Evolutionary conservation across 108 stramenopile genomes (phyloP).

Genomic region (Conticribra guillardii): DNA sequence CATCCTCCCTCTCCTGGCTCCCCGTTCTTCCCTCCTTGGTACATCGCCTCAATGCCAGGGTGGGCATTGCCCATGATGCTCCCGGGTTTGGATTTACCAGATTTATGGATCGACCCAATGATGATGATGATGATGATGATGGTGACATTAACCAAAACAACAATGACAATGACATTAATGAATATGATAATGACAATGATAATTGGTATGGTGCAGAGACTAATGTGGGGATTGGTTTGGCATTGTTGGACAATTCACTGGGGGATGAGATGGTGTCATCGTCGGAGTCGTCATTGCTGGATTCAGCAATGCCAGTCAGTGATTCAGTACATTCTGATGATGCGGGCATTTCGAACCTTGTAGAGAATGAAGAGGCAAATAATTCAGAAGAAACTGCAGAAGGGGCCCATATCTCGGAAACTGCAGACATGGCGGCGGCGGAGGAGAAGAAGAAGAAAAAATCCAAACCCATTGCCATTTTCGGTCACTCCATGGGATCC

Average conservation of each 20-base stretch:
- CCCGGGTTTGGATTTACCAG: constrained; percentile 89
- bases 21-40: constrained; percentile 63
- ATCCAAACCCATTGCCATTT: constrained; percentile 56
- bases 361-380: not conserved
- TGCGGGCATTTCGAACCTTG: not conserved
- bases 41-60: constrained; percentile 43
- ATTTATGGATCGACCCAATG: constrained; percentile 76
- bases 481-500: constrained; percentile 85
- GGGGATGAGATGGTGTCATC: not conserved
- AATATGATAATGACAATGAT: constrained; percentile 10
- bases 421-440: not conserved
- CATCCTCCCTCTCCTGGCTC: constrained; percentile 81
- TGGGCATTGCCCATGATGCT: constrained; percentile 77
- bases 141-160: constrained; percentile 77
- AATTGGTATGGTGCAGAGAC: constrained; percentile 42
- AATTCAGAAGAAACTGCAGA: not conserved
- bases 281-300: too few species aligned
- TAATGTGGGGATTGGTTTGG: constrained; percentile 59
- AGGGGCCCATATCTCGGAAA: not conserved
- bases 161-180: constrained; percentile 50
- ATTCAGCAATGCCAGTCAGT: too few species aligned
- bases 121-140: constrained; percentile 31
- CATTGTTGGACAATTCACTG: constrained; percentile 26
- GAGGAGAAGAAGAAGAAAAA: constrained; percentile 12
- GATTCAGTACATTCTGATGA: too few species aligned